Conservation (phyloP, 768 basidiomycete genomes). For the Phanerochaete carnosa region DNA sequence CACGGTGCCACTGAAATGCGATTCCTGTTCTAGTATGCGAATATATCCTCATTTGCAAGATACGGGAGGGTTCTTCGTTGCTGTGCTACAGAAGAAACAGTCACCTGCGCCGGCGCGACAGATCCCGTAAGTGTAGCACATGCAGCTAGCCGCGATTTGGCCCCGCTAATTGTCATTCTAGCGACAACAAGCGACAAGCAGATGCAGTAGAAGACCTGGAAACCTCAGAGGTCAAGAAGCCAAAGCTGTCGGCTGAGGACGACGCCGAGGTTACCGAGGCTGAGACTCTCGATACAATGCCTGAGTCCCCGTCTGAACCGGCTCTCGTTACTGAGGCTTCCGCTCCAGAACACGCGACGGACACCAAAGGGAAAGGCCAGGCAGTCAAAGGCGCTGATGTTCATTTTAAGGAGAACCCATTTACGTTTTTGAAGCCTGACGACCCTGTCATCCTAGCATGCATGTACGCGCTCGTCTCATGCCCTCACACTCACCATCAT, state of each 20-base stretch:
- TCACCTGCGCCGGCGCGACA: constrained; percentile 7
- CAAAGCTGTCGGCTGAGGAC: constrained; percentile 35
- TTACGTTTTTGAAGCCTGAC: constrained; percentile 69
- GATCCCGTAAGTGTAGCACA: not conserved
- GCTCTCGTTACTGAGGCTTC: constrained; percentile 10
- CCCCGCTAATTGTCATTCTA: constrained; percentile 14
- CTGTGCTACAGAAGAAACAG: constrained; percentile 64
- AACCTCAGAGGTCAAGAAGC: constrained; percentile 49
- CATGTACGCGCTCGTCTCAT: constrained; percentile 51
- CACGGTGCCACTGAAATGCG: not conserved
- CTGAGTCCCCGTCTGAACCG: constrained; percentile 5
- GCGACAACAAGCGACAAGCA: constrained; percentile 47
- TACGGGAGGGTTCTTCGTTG: constrained; percentile 97
- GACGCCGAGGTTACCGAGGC: constrained; percentile 14
- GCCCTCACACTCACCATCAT: not conserved
- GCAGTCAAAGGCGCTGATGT: constrained; percentile 22
- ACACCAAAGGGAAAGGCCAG: constrained; percentile 20
- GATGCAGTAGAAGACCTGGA: constrained; percentile 40
- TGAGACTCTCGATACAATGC: constrained; percentile 6
- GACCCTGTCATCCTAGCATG: constrained; percentile 70
- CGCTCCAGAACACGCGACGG: constrained; percentile 2
- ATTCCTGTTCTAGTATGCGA: constrained; percentile 54
- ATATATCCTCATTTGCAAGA: constrained; percentile 96
- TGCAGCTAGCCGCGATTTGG: not conserved
- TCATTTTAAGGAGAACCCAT: constrained; percentile 81